Evolutionary conservation across 306 rosid genomes (phyloP).

Genomic region (Notholithocarpus densiflorus): DNA sequence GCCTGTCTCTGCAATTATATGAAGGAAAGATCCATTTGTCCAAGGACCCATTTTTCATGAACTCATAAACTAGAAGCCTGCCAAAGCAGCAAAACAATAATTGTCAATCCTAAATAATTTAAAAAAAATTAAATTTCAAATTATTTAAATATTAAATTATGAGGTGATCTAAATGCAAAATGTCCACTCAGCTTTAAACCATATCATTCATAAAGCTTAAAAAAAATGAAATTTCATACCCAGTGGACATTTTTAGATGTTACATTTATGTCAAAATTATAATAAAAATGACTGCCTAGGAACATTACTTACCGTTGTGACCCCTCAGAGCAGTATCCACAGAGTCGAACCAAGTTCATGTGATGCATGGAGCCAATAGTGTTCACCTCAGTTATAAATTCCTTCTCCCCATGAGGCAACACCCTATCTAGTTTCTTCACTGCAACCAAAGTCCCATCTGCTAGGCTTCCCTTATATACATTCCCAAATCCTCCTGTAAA

Average conservation of each 20-base stretch:
- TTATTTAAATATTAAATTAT: neutral
- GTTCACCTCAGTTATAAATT: slow-evolving; percentile 89
- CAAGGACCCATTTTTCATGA: slow-evolving; percentile 87
- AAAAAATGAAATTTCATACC: neutral
- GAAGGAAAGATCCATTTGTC: slow-evolving; percentile 92
- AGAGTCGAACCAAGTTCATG: slow-evolving; percentile 89
- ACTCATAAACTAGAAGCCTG: slow-evolving; percentile 93
- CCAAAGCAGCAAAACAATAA: neutral
- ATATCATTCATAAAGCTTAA: neutral
- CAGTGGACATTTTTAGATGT: neutral
- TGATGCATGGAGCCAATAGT: slow-evolving; percentile 98
- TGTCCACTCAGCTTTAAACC: slow-evolving; percentile 3
- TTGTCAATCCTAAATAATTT: slow-evolving; percentile 6
- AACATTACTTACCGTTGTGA: slow-evolving; percentile 54
- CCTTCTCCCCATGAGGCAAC: slow-evolving; percentile 94
- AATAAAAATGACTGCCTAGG: slow-evolving; percentile 7
- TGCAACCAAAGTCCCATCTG: slow-evolving; percentile 79
- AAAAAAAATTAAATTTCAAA: neutral
- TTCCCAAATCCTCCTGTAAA: slow-evolving; percentile 89
- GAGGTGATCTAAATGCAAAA: slow-evolving; percentile 1
- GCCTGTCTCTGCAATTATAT: slow-evolving; percentile 36
- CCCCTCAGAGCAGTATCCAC: slow-evolving; percentile 86
- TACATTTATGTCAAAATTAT: neutral
- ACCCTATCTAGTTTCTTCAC: slow-evolving; percentile 91
- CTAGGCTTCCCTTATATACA: slow-evolving; percentile 90